These are phyloP conservation scores for Neoboletus brunneissimus DNA, from an alignment of 768 basidiomycete species.

Conservation along the genomic window DNA sequence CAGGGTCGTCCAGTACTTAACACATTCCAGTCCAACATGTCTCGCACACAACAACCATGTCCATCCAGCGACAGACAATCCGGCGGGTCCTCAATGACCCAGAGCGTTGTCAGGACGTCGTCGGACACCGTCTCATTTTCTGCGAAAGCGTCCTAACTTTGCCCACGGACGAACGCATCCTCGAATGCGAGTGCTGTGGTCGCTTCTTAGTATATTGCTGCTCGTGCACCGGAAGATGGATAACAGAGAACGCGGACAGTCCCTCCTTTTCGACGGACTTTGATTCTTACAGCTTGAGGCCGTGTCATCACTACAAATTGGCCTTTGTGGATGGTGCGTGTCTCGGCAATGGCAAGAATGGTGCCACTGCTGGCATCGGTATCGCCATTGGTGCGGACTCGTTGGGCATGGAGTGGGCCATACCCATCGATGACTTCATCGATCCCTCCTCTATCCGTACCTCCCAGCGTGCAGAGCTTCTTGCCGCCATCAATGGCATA, in stretches of 20 bases:
- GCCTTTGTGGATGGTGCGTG: background rate
- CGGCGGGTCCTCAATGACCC: background rate
- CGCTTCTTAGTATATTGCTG: background rate
- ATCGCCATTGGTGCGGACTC: conserved; percentile 15
- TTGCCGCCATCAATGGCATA: background rate
- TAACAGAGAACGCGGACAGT: too few relatives aligned
- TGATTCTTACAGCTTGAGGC: too few relatives aligned
- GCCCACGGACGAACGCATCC: background rate
- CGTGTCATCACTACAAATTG: background rate
- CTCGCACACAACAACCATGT: background rate
- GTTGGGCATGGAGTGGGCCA: conserved; percentile 12
- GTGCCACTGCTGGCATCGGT: conserved; percentile 27
- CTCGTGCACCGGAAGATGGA: background rate
- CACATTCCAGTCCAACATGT: background rate
- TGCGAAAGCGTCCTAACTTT: background rate
- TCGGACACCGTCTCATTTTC: background rate
- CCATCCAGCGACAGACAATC: background rate
- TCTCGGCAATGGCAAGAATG: conserved; percentile 5
- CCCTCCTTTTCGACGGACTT: too few relatives aligned
- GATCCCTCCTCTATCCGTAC: conserved; percentile 18
- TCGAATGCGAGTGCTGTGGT: background rate
- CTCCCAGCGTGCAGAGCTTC: conserved; percentile 11
- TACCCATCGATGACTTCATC: conserved; percentile 20
- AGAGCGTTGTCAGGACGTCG: background rate
- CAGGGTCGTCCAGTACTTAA: background rate